These are phyloP conservation scores for Collybiopsis luxurians DNA, from an alignment of 768 basidiomycete genomes.

Conservation along the genomic window DNA sequence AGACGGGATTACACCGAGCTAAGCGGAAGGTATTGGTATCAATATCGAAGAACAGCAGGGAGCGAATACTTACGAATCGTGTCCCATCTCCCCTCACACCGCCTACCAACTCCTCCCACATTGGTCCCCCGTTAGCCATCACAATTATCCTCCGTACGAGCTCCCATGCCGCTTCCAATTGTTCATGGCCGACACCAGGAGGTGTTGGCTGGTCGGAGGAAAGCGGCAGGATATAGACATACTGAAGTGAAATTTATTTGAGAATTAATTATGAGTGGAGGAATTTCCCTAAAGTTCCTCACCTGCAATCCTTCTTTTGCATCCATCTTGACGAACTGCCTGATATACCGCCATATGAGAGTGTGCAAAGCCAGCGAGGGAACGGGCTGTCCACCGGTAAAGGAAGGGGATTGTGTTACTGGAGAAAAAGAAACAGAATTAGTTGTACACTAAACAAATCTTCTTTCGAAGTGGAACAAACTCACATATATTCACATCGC, in stretches of 20 bases:
- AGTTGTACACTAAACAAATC: background rate
- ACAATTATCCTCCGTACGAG: conserved; percentile 77
- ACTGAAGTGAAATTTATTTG: conserved; percentile 20
- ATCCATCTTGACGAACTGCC: conserved; percentile 90
- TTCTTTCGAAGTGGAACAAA: conserved; percentile 13
- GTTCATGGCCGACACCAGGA: conserved; percentile 74
- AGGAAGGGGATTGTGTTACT: conserved; percentile 72
- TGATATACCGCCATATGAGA: conserved; percentile 88
- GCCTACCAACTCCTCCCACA: conserved; percentile 94
- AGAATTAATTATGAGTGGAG: conserved; percentile 76
- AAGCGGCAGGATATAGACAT: conserved; percentile 2
- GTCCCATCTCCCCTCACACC: conserved; percentile 87
- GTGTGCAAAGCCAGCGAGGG: conserved; percentile 81
- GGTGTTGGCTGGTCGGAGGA: conserved; percentile 9
- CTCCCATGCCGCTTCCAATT: conserved; percentile 80
- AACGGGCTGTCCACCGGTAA: conserved; percentile 26
- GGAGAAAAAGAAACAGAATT: background rate
- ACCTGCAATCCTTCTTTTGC: conserved; percentile 94
- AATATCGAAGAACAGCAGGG: background rate
- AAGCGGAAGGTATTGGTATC: conserved; percentile 33
- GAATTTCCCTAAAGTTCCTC: conserved; percentile 58
- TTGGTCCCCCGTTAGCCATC: conserved; percentile 70
- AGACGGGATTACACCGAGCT: conserved; percentile 82
- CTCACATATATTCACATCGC: conserved; percentile 81
- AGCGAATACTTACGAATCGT: conserved; percentile 63